Evolutionary conservation across 2,329 filamentous ascomycete genomes (phyloP), one percentile per base, ranked within the genome.

Genomic region (Epichloe baconii): DNA sequence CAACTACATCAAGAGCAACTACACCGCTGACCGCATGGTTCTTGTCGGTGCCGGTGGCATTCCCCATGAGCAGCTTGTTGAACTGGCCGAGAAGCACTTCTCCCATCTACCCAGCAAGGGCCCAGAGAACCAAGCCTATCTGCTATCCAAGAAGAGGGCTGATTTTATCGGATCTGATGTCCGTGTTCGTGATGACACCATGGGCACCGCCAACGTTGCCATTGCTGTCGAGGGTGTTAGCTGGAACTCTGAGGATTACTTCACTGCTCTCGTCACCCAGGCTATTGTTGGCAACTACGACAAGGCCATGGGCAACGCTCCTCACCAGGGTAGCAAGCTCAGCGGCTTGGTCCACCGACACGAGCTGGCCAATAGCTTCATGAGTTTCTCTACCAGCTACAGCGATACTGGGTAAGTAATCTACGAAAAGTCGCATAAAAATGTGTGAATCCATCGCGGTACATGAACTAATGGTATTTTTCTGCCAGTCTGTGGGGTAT

Each of bases 231-330:
- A 98, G 79, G 93, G 93, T 82, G 93, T 98, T 52, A 95, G 89
- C 85, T 98, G 93, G 93, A 95, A 88, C 76, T 91, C 95, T 62
- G 87, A 94, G 56, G 91, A 97, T 74, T 98, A 98, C 81, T 98
- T 96, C 78, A 96, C 93, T 62, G 94, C 87, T 56, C 80, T 98
- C 52, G 91, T 98, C 59, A 88, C 93, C 53, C 93, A 98, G 78
- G 93, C 93, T 64, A 97, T 98, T 62, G 90, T 98, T 60, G 93
- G 93, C 68, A 98, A 98, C 83, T 98, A 95, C 83, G 93, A 98
- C 77, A 93, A 93, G 74, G 87, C 93, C 61, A 91, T 97, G 83
- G 93, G 94, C 67, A 95, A 93, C 72, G 93, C 93, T 54, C 85
- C 90, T 59, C 93, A 96, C 77, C 85, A 96, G 67, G 93, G 94